Evolutionary conservation across 345 rosid genomes (phyloP), one percentile per base, ranked within the genome.

Genomic region (Hibiscus tridactylites): DNA sequence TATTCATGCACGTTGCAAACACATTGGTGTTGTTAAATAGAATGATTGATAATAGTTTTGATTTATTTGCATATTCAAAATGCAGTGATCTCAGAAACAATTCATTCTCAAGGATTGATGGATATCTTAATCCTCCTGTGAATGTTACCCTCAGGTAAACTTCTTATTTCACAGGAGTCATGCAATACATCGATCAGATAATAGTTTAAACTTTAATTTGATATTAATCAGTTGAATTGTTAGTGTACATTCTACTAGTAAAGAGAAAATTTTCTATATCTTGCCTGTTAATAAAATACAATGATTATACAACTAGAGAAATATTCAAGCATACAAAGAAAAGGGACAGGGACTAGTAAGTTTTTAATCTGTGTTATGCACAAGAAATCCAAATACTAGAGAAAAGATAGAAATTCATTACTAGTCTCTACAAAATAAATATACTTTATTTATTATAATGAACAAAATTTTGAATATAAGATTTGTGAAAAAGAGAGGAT

Each of bases 71-170:
- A 19, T 29, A 58, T 75, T 29, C 16, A 17, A 65, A 42, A 75
- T 80, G 75, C 89, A 91, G 97, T 76, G 98, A 93, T 84, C 85
- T 93, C 54, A 86, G 91, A 82, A 82, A 91, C 80, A 91, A 93
- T 77, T 39, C n/a, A 52, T 77, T 93, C 72, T 89, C 95, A 70
- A 76, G 52, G 74, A 75, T 87, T 80, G 59, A 21, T n/a, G 97
- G 96, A 80, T 83, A 79, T 69, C 78, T 87, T 71, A 77, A 84
- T 76, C 96, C 78, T 70, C 92, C 97, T 17, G 76, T 44, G 61
- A 91, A 89, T 81, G 91, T 91, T 79, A 89, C 88, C 74, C 79
- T 93, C 75, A 89, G 97, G 98, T 93, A 82, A 57, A 67, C 74
- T 44, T 52, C 73, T 49, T 70, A 24, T 57, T 39, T 64, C 16